Base-by-base conservation (phyloP, 306 rosid genomes). In the Casuarina glauca region DNA sequence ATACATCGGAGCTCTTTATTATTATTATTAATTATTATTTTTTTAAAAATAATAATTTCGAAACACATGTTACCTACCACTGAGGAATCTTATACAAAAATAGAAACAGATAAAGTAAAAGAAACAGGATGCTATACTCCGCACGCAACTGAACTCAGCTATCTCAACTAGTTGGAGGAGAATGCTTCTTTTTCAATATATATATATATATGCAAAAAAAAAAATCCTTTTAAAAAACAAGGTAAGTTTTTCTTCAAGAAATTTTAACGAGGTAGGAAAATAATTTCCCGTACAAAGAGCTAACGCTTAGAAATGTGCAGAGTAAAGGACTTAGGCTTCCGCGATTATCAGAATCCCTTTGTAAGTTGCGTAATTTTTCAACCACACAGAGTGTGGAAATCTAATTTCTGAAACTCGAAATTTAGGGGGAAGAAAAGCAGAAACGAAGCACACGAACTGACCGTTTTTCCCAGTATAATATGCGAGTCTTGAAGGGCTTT, bases 401-500 rank as follows among this genome's bases (percentile, higher is more conserved):
- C 39, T 4, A 64, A 64, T 6, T 17, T 9, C 15, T 64, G 0
- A 3, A 64, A 39, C 11, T 39, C 48, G 11, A 8, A 57, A 20
- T 64, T 15, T 6, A 0, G 5, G n/a, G 42, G 6, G 2, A 3
- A 2, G 17, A 51, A 13, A 2, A 43, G 4, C 32, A 49, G 5
- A 1, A 61, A 49, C 58, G 32, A 42, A 2, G 43, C 35, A 35
- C 3, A 17, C 7, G 9, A 76, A 75, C 74, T 9, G 16, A 88
- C 92, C 86, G 87, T 78, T 81, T 87, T 78, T 74, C 94, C 94
- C 0, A 86, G 85, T 20, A 89, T 89, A 3, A 77, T 81, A 61
- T 90, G 93, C 1, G 77, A 54, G 35, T 88, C 92, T 3, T 80
- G 71, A 41, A 92, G 90, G 38, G 97, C 96, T 83, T 76, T 81